Percentiles rank a stretch among this genome's conserved stretches.
These are phyloP conservation scores for Puccinia horiana DNA, from an alignment of 1,284 basidiomycete genomes.

Conservation along the genomic window DNA sequence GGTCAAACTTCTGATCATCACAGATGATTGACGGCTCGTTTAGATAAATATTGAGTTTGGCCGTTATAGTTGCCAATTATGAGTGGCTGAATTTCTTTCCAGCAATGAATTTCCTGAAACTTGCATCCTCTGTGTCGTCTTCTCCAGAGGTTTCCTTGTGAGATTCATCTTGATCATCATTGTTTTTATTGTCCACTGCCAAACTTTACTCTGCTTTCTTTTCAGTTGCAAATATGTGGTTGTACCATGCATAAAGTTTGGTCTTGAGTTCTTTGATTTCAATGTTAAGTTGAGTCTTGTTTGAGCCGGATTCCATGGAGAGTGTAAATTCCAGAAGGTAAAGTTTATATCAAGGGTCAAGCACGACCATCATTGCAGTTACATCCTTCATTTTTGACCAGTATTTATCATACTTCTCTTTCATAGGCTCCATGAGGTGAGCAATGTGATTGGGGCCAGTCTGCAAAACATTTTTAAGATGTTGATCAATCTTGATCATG, in stretches of 20 bases:
- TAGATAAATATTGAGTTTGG: neutral
- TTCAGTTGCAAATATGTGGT: neutral
- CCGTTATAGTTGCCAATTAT: neutral
- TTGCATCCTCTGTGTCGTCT: neutral
- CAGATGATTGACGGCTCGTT: neutral
- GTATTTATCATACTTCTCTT: conserved; percentile 3
- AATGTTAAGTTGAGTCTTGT: neutral
- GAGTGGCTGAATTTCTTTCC: neutral
- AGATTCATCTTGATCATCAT: neutral
- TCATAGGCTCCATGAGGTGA: neutral
- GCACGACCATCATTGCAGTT: neutral
- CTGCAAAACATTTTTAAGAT: neutral
- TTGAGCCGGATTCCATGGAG: neutral
- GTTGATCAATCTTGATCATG: neutral
- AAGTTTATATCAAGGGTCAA: neutral
- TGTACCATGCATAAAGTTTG: conserved; percentile 2
- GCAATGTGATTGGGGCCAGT: neutral
- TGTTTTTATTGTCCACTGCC: no score
- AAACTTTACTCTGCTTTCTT: neutral
- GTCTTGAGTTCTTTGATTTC: neutral
- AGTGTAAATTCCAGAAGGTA: neutral
- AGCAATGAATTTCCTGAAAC: neutral
- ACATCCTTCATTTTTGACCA: neutral
- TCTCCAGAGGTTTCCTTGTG: neutral
- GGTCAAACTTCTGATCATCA: neutral